Evolutionary conservation across 1,139 yeast genomes (phyloP), one percentile per base, ranked within the genome.

Genomic region (Geotrichum fermentans): DNA sequence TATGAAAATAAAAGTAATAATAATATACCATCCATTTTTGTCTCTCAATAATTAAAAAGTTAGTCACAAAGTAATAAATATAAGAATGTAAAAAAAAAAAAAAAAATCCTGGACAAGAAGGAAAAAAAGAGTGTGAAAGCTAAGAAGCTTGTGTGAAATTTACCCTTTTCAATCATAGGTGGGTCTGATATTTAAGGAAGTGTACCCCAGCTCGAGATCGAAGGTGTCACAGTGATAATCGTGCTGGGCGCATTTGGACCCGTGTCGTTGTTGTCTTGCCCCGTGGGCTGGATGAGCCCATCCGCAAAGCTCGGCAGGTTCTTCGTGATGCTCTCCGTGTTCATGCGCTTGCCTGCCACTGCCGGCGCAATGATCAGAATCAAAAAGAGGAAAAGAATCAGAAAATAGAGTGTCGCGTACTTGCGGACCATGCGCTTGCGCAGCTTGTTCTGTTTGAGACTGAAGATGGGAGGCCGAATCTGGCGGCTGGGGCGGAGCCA

Each of bases 401-500:
- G 63, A 61, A 88, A 82, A 78, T 83, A 94, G 66, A 94, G 75
- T 21, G 87, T 72, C 58, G 95, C 84, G 75, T 92, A 94, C 73
- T 89, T 89, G 73, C 88, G 83, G 43, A 94, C 97, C 96, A 94
- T 92, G 74, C 98, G 83, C 85, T 87, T 90, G 76, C 99, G 85
- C 70, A 94, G 82, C 73, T 89, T 84, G 58, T 95, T 94, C 74
- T 94, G 98, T 73, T 94, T 92, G 74, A 92, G 77, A 17, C 97
- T 89, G 73, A 88, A 94, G 67, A 94, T 92, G 61, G 98, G 99
- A 58, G 97, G 98, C 72, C 99, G 87, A 65, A 92, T 92, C 75
- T 92, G 96, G 73, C 96, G 84, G 55, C 95, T 83, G 56, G 98
- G 98, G 70, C 89, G 87, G 73, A 92, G 83, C 99, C 99, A 92